A percentile compares a stretch with the other conserved stretches of the same genome.
Evolutionary conservation across 805 yeast genomes (phyloP).

Genomic region (Monosporozyma servazzii): DNA sequence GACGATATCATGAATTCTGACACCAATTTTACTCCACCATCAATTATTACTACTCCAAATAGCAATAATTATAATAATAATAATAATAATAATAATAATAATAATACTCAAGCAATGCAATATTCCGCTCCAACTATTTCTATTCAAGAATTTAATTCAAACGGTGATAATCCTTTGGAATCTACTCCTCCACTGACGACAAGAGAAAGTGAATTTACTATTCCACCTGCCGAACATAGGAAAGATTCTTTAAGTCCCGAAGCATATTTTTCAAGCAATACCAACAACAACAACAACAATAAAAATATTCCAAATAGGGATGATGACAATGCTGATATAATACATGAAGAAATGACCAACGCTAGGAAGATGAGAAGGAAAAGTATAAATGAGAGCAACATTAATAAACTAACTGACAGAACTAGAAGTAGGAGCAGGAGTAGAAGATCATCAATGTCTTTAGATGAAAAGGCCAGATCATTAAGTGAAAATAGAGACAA

Average conservation of each 20-base stretch:
- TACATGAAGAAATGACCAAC: constrained; percentile 20
- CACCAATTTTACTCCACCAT: background rate
- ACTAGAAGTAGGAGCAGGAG: constrained; percentile 9
- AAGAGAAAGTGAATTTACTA: background rate
- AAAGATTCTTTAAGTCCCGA: constrained; percentile 1
- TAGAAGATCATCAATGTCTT: constrained; percentile 14
- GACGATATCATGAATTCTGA: background rate
- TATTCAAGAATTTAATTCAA: constrained; percentile 18
- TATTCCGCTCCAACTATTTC: constrained; percentile 19
- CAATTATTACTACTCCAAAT: background rate
- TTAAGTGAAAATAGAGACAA: constrained; percentile 27
- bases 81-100: background rate
- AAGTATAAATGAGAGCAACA: constrained; percentile 9
- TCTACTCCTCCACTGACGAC: background rate
- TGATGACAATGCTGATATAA: constrained; percentile 8
- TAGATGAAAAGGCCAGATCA: constrained; percentile 22
- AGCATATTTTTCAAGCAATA: background rate
- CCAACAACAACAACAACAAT: background rate
- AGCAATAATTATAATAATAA: background rate
- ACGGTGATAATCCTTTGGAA: background rate
- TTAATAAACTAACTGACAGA: constrained; percentile 4
- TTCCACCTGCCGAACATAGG: background rate
- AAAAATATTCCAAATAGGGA: constrained; percentile 3
- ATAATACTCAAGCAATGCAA: background rate
- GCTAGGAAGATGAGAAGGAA: constrained; percentile 21